Conservation (phyloP, 2,329 filamentous ascomycete species). For the Dryadomyces quercivorus region DNA sequence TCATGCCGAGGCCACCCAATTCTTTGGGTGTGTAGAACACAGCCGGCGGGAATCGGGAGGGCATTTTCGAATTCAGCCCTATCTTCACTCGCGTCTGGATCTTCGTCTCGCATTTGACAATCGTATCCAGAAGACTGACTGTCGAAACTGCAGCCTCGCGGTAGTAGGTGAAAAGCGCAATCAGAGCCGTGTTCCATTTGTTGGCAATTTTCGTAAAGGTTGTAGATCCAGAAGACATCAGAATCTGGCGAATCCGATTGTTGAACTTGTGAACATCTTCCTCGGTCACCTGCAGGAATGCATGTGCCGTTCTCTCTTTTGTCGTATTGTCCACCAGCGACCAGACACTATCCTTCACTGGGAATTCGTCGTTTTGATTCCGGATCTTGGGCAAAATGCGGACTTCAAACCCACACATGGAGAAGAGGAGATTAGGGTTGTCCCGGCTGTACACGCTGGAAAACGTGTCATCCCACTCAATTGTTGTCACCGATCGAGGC, state of each 20-base stretch:
- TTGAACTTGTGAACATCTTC: conserved; percentile 99
- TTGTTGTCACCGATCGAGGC: conserved; percentile 87
- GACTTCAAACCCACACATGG: conserved; percentile 97
- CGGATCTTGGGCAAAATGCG: conserved; percentile 90
- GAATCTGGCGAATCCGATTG: conserved; percentile 93
- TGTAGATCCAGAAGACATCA: conserved; percentile 98
- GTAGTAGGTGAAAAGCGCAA: conserved; percentile 97
- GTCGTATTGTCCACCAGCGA: conserved; percentile 91
- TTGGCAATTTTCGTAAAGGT: conserved; percentile 99
- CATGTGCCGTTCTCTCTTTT: conserved; percentile 93
- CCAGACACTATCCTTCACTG: conserved; percentile 97
- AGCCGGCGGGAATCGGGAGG: conserved; percentile 91
- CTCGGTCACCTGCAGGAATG: conserved; percentile 94
- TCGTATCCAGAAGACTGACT: conserved; percentile 85
- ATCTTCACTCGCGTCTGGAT: conserved; percentile 99
- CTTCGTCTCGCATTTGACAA: conserved; percentile 99
- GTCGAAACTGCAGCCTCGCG: conserved; percentile 95
- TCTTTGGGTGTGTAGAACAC: conserved; percentile 99
- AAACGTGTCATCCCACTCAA: conserved; percentile 99
- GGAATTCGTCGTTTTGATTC: conserved; percentile 92
- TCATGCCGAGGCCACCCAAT: conserved; percentile 94
- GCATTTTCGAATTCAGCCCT: conserved; percentile 98
- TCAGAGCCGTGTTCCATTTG: conserved; percentile 98
- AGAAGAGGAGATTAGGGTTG: conserved; percentile 93
- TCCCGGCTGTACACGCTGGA: conserved; percentile 96